phyloP scores from a whole-genome alignment of 129 eudicot genomes.

The Sambucus nigra region DNA sequence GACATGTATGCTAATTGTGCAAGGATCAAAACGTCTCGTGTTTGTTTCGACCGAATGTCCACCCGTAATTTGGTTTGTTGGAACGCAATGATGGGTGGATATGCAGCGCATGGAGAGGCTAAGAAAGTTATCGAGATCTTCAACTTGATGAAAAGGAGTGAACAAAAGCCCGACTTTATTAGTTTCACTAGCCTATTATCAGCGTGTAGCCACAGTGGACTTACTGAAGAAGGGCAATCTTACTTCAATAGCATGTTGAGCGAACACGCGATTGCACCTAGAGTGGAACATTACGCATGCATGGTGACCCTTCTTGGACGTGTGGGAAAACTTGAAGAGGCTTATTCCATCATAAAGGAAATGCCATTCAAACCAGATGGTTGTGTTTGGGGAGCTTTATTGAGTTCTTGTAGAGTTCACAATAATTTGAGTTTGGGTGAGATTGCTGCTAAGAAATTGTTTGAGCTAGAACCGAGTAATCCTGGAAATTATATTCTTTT shows the following conservation, averaged over 20 bases:
- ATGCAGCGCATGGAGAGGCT: slow-evolving; percentile 70
- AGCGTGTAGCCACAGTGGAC: slow-evolving; percentile 88
- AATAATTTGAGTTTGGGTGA: slow-evolving; percentile 47
- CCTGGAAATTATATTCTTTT: slow-evolving; percentile 78
- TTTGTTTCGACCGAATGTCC: slow-evolving; percentile 46
- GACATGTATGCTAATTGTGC: slow-evolving; percentile 98
- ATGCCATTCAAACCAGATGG: slow-evolving; percentile 88
- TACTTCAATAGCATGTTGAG: slow-evolving; percentile 52
- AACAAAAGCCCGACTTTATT: slow-evolving; percentile 59
- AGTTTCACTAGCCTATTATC: slow-evolving; percentile 69
- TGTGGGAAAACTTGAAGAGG: slow-evolving; percentile 72
- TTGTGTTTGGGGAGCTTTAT: slow-evolving; percentile 94
- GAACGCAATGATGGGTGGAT: slow-evolving; percentile 79
- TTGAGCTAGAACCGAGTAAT: slow-evolving; percentile 67
- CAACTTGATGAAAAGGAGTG: slow-evolving; percentile 36
- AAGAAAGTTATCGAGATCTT: slow-evolving; percentile 56
- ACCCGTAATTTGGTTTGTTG: slow-evolving; percentile 58
- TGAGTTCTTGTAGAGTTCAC: slow-evolving; percentile 82
- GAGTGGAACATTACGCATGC: slow-evolving; percentile 82
- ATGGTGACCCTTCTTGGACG: slow-evolving; percentile 86
- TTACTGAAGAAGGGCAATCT: slow-evolving; percentile 53
- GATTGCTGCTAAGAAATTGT: slow-evolving; percentile 61
- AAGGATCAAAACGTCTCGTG: slow-evolving; percentile 42
- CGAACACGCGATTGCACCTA: slow-evolving; percentile 51
- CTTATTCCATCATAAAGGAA: slow-evolving; percentile 46